Base-by-base conservation (phyloP, 441 rosid genomes). In the Bruguiera hainesii region DNA sequence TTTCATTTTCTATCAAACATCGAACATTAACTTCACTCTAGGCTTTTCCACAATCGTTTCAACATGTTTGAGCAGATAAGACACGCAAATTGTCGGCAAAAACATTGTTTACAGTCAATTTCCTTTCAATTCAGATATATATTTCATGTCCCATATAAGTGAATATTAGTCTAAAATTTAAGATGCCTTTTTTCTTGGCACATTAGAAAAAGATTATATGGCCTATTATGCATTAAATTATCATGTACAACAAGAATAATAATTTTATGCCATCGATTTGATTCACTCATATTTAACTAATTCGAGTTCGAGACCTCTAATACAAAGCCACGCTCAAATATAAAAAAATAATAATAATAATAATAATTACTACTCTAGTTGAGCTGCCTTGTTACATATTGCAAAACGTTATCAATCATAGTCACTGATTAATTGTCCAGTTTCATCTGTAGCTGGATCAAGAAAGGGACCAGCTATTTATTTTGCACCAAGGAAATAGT, bases 1-100 rank as follows among this genome's bases (percentile, higher is more conserved):
- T 56, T 25, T 48, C 64, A 37, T 30, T 48, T 42, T 49, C 68
- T 19, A n/a, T 62, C 59, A 25, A 61, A 19, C 13, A 7, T 56
- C 67, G 4, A 66, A 52, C 23, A 31, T 10, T 60, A 5, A 59
- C 6, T 42, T 6, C 3, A 15, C 0, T 2, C 13, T 16, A 19
- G 37, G 52, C 30, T 64, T 56, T 64, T 61, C 6, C 39, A 8
- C 16, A 57, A 57, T 69, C 55, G 53, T 33, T 42, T 42, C 39
- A 62, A 52, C 3, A 26, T 53, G 15, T 69, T 68, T 74, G 66
- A 42, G 26, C 58, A 11, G 29, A 52, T 53, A 63, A 57, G 35
- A 60, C 23, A 52, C 4, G 19, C 10, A 4, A 55, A 42, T 33
- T 18, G 67, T 53, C 26, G 26, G 64, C 56, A 48, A 18, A 62